Evolutionary conservation across 2,329 filamentous ascomycete genomes (phyloP), one percentile per base, ranked within the genome.

Genomic region (Cladosporium sphaerospermum): DNA sequence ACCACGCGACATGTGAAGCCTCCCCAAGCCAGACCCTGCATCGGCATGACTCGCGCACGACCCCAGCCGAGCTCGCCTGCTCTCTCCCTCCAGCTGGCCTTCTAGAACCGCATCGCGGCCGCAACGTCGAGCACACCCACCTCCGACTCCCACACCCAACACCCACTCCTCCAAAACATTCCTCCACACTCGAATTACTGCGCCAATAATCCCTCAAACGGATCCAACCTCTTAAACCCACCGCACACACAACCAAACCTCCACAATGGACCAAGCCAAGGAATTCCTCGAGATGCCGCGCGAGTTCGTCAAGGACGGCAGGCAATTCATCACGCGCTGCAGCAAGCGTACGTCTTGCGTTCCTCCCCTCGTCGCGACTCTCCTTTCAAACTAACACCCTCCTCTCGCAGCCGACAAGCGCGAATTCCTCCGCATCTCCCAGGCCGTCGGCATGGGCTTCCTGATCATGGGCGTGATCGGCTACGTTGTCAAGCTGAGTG

Each of bases 401-500:
- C n/a, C 45, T 33, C 10, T 28, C 18, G 51, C 59, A 81, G 78
- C 79, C 64, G 78, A 81, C 68, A 76, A 76, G 67, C 73, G 78
- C 61, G 78, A 81, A 65, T 81, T 81, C 68, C 69, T 78, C 61
- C 78, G 79, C 71, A 81, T 82, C 66, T 78, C 75, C 59, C 79
- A 82, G 72, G 83, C 83, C 56, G 83, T 86, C 57, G 84, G 83
- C 54, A 78, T 85, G 58, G 84, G 84, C 55, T 86, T 86, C 72
- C 69, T 86, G 58, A 78, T 86, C 70, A 86, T 85, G 83, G 83
- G 83, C 57, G 80, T 81, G 45, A 83, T 86, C 54, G 83, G 83
- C 58, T 86, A 85, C 71, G 70, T 86, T 57, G 82, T 86, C 67
- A 86, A 86, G 77, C 76, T 86, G 65, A 83, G 81, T 84, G 75